A percentile compares a stretch with the other conserved stretches of the same genome.
phyloP scores from a whole-genome alignment of 768 basidiomycete genomes.

The Leccinum variicolor region DNA sequence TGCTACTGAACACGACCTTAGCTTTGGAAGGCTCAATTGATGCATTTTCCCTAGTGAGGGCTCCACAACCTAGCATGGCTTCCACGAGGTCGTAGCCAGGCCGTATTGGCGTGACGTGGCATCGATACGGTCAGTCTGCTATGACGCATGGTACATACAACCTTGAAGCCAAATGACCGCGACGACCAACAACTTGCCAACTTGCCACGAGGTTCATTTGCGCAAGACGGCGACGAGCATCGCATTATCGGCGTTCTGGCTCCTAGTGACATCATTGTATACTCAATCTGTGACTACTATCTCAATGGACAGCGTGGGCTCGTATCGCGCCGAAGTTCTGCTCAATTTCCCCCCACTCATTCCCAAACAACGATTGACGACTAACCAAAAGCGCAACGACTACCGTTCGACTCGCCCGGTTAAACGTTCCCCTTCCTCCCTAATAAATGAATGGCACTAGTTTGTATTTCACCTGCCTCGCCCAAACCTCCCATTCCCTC shows the following conservation, averaged over 20 bases:
- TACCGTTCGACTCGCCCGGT: neutral
- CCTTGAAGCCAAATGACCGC: neutral
- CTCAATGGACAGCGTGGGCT: neutral
- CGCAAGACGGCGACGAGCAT: neutral
- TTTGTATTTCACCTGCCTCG: conserved; percentile 8
- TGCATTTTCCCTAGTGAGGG: no score
- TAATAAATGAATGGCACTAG: conserved; percentile 8
- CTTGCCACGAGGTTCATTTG: neutral
- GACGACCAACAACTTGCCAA: no score
- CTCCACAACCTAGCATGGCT: neutral
- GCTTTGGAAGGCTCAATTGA: no score
- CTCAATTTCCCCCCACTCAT: neutral
- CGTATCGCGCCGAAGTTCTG: neutral
- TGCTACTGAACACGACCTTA: no score
- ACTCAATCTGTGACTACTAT: neutral
- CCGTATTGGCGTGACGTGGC: neutral
- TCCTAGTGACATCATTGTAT: neutral
- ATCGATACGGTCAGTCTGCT: neutral
- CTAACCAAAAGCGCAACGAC: neutral
- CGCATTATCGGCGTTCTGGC: neutral
- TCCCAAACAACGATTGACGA: neutral
- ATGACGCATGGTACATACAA: neutral
- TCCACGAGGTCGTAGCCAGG: neutral
- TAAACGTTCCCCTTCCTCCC: neutral
- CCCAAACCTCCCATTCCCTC: conserved; percentile 20